Evolutionary conservation across 441 rosid genomes (phyloP), one percentile per base, ranked within the genome.

Genomic region (Pelargonium cotyledonis): DNA sequence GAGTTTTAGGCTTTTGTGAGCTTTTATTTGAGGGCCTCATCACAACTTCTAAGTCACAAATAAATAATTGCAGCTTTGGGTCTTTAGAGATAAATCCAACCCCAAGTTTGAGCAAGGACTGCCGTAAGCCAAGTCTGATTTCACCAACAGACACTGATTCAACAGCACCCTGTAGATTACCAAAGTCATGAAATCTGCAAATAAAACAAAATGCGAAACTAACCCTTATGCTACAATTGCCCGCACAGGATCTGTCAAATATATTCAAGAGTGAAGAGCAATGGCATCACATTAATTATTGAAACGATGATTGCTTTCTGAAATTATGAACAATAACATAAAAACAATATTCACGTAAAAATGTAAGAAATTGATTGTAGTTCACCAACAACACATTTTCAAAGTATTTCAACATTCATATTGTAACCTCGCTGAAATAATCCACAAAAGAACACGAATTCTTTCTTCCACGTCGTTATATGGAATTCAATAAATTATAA

Each of bases 71-170:
- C 71, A 92, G 70, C 85, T 95, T 95, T n/a, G 97, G 98, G 74
- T 90, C 96, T 85, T 88, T 87, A 14, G 96, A 92, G 76, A 89
- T 78, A 80, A 90, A 86, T 73, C 96, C 97, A 77, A 82, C 92
- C 57, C 99, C 98, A 76, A 92, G 91, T 82, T 86, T 53, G 60
- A 53, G 21, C 60, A 53, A 19, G 16, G 60, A 53, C 21, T 19
- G 60, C 8, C 60, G 60, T 53, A 53, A 53, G 60, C 60, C 16
- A 16, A 53, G 19, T 16, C 60, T 90, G 78, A 95, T 86, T 83
- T 95, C 99, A 68, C 97, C 92, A 76, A 89, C 89, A 63, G 90
- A 88, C 69, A 95, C 81, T 49, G 98, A 95, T 76, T 95, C 99
- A 81, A 95, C 68, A 57, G 96, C 81, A 81, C 99, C 99, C 99